Evolutionary conservation across 2,329 filamentous ascomycete genomes (phyloP).

Genomic region (Fusarium marasasianum): DNA sequence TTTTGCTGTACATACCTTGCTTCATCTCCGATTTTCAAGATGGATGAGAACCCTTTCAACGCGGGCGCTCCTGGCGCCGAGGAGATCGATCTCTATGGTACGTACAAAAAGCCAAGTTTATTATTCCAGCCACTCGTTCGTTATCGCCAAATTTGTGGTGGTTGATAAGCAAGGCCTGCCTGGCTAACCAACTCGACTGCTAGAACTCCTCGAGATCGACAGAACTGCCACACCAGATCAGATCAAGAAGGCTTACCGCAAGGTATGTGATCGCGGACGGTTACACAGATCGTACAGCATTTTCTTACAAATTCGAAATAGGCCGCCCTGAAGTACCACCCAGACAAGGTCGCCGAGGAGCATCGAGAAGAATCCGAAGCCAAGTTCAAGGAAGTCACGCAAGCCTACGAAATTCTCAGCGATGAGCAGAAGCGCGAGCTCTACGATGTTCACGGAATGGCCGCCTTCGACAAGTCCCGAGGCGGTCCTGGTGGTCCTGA

Average conservation of each 20-base stretch:
- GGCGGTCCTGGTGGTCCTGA: slow-evolving; percentile 74
- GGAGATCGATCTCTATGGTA: slow-evolving; percentile 71
- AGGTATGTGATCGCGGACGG: slow-evolving; percentile 64
- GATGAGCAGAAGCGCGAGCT: slow-evolving; percentile 93
- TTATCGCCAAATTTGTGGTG: neutral
- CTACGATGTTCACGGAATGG: slow-evolving; percentile 96
- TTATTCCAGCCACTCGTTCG: neutral
- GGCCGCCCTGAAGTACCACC: slow-evolving; percentile 89
- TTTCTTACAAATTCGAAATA: slow-evolving; percentile 49
- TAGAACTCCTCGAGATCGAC: slow-evolving; percentile 82
- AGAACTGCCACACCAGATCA: slow-evolving; percentile 78
- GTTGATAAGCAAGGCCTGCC: slow-evolving; percentile 1
- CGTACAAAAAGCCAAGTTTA: slow-evolving; percentile 29
- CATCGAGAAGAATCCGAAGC: slow-evolving; percentile 86
- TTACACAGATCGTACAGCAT: neutral
- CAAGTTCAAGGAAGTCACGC: slow-evolving; percentile 91
- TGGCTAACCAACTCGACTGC: slow-evolving; percentile 25
- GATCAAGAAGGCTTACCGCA: slow-evolving; percentile 96
- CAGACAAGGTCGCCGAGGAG: slow-evolving; percentile 92
- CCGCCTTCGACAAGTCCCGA: slow-evolving; percentile 84
- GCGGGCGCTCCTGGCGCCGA: slow-evolving; percentile 45
- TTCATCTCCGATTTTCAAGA: slow-evolving; percentile 23
- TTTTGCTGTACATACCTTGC: neutral
- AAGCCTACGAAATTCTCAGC: slow-evolving; percentile 97
- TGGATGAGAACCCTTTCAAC: slow-evolving; percentile 40